Conservation (phyloP, 495 filamentous ascomycete genomes). For the Amorphotheca resinae region DNA sequence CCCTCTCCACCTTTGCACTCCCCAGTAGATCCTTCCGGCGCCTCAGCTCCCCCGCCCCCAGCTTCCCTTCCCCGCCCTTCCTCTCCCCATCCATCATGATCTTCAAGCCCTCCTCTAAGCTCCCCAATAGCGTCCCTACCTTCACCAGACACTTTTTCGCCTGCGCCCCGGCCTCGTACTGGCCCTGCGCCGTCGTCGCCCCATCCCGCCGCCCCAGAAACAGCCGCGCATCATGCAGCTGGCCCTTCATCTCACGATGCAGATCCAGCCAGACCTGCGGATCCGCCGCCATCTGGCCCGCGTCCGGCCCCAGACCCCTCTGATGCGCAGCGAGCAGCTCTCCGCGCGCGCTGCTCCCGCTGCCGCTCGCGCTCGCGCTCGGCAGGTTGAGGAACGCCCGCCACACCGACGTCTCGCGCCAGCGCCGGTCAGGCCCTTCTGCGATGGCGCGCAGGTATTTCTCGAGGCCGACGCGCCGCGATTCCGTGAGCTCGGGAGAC, state of each 20-base stretch:
- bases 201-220: constrained; percentile 65
- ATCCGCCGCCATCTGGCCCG: constrained; percentile 36
- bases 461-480: constrained; percentile 65
- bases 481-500: constrained; percentile 66
- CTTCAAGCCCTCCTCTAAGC: constrained; percentile 61
- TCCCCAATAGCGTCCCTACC: constrained; percentile 51
- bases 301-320: constrained; percentile 10
- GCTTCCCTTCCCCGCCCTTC: constrained; percentile 24
- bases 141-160: constrained; percentile 75
- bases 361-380: constrained; percentile 29
- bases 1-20: constrained; percentile 68
- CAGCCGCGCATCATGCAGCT: constrained; percentile 70
- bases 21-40: constrained; percentile 67
- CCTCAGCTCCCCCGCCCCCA: constrained; percentile 76
- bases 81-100: constrained; percentile 28
- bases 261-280: constrained; percentile 79
- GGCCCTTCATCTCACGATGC: constrained; percentile 67
- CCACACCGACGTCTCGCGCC: constrained; percentile 80
- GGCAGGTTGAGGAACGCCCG: constrained; percentile 79
- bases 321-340: constrained; percentile 18
- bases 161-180: constrained; percentile 66
- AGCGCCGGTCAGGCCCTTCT: constrained; percentile 58
- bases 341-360: constrained; percentile 32
- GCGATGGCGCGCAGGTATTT: constrained; percentile 74
- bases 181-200: constrained; percentile 48